These are phyloP conservation scores for Neurospora sp. DNA, from an alignment of 495 filamentous ascomycete species.

Conservation along the genomic window DNA sequence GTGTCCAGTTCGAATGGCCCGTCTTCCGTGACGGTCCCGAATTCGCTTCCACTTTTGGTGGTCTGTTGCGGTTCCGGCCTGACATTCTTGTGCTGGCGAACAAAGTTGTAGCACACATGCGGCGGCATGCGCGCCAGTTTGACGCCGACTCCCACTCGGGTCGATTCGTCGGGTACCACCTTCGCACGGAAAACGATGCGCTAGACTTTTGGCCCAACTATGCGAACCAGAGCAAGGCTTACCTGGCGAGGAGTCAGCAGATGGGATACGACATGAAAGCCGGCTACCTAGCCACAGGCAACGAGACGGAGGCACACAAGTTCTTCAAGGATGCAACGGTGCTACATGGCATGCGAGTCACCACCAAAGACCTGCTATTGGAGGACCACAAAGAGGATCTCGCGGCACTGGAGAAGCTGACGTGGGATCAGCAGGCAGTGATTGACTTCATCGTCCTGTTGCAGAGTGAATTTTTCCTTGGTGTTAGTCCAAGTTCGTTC, in stretches of 20 bases:
- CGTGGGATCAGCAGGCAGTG: slow-evolving; percentile 37
- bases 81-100: slow-evolving; percentile 29
- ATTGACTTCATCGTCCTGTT: slow-evolving; percentile 33
- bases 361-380: slow-evolving; percentile 26
- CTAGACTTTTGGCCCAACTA: slow-evolving; percentile 31
- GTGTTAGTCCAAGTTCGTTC: slow-evolving; percentile 36
- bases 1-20: slow-evolving; percentile 36
- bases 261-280: slow-evolving; percentile 17
- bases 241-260: slow-evolving; percentile 19
- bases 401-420: slow-evolving; percentile 21
- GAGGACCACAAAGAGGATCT: slow-evolving; percentile 15
- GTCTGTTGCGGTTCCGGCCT: slow-evolving; percentile 25
- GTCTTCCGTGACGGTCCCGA: slow-evolving; percentile 33
- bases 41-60: slow-evolving; percentile 31
- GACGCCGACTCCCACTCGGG: slow-evolving; percentile 5
- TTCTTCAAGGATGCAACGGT: slow-evolving; percentile 8
- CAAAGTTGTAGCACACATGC: slow-evolving; percentile 18
- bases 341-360: slow-evolving; percentile 14
- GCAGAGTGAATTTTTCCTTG: slow-evolving; percentile 31
- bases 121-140: slow-evolving; percentile 5
- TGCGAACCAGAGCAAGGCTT: slow-evolving; percentile 29
- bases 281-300: slow-evolving; percentile 34
- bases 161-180: slow-evolving; percentile 27
- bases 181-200: slow-evolving; percentile 34
- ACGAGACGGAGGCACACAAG: slow-evolving; percentile 25